phyloP scores from a whole-genome alignment of 148 eudicot genomes.

The Fallopia convolvulus region DNA sequence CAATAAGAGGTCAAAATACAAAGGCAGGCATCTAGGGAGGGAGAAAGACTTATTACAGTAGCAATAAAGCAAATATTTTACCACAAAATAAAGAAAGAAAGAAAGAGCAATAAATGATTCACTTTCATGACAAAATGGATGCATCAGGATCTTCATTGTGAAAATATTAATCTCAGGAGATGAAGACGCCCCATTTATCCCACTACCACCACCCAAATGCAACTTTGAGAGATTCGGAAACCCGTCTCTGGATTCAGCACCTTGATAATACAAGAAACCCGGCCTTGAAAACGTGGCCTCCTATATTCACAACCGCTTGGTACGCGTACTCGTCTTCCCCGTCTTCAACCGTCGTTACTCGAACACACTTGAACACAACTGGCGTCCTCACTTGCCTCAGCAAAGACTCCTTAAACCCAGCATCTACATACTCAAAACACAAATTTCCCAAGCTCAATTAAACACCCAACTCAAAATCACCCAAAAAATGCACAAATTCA shows the following conservation, averaged over 20 bases:
- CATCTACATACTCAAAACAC: conserved; percentile 31
- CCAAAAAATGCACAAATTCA: neutral
- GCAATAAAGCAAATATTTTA: no score
- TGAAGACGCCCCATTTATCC: conserved; percentile 26
- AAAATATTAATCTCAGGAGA: conserved; percentile 9
- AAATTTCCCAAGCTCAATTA: neutral
- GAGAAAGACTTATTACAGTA: no score
- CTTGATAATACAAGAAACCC: conserved; percentile 89
- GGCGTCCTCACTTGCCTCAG: conserved; percentile 83
- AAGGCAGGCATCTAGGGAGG: no score
- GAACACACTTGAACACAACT: conserved; percentile 80
- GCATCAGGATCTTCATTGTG: no score
- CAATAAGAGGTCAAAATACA: no score
- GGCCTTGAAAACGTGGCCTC: conserved; percentile 88
- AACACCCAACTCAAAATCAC: no score
- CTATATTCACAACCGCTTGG: conserved; percentile 67
- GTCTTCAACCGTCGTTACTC: conserved; percentile 73
- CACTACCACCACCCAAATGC: conserved; percentile 64
- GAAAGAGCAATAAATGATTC: no score
- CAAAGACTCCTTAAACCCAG: conserved; percentile 55
- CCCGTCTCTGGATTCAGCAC: conserved; percentile 53
- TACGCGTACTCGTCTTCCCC: conserved; percentile 82
- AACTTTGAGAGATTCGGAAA: conserved; percentile 72
- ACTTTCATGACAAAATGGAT: no score
- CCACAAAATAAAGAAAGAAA: no score